Conservation (phyloP, 345 rosid genomes). For the Brassica cretica region DNA sequence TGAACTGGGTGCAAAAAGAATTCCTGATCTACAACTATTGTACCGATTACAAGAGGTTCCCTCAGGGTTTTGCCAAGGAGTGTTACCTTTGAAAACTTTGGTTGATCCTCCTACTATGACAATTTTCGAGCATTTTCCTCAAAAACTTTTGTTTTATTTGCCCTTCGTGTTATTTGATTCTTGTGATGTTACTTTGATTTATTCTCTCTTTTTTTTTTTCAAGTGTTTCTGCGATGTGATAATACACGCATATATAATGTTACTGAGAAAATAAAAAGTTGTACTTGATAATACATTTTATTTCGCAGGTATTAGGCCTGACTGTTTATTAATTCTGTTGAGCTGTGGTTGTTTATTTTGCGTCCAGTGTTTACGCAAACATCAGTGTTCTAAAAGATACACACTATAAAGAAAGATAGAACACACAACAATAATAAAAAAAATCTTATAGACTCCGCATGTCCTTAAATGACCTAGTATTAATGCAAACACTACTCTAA, state of each 20-base stretch:
- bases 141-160: not conserved
- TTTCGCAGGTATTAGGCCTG: not conserved
- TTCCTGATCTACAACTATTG: conserved; percentile 66
- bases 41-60: conserved; percentile 46
- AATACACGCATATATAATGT: conserved; percentile 3
- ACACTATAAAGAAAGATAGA: no score
- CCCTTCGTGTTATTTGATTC: not conserved
- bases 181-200: conserved; percentile 23
- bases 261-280: conserved; percentile 9
- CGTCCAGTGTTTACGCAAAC: not conserved
- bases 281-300: conserved; percentile 9
- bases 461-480: no score
- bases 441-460: no score
- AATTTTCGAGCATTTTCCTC: conserved; percentile 14
- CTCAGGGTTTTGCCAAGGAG: conserved; percentile 43
- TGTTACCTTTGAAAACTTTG: conserved; percentile 24
- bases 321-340: not conserved
- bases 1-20: conserved; percentile 55
- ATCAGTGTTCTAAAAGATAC: not conserved
- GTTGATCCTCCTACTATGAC: not conserved
- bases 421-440: no score
- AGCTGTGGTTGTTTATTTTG: not conserved
- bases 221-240: conserved; percentile 4
- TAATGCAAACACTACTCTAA: no score
- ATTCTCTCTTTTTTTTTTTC: not conserved